Percentiles rank a stretch among this genome's conserved stretches.
Conservation (phyloP, 2,329 filamentous ascomycete genomes). For the Chrysoporthe deuterocubensis region DNA sequence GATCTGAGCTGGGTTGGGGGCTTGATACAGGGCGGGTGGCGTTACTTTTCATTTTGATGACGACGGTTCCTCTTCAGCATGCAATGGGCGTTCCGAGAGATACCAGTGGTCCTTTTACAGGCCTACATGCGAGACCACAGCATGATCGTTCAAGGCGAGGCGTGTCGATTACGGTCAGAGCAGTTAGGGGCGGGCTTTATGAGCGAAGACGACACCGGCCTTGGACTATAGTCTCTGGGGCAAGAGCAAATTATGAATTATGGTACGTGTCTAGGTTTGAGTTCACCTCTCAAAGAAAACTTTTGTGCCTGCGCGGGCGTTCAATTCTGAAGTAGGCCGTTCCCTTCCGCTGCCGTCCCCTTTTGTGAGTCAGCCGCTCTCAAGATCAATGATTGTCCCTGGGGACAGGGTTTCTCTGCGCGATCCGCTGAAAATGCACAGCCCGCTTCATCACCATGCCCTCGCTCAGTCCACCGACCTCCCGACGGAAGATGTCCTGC, state of each 20-base stretch:
- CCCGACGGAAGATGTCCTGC: slow-evolving; percentile 54
- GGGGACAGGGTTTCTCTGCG: slow-evolving; percentile 45
- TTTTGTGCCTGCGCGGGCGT: too few relatives aligned
- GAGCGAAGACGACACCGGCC: too few relatives aligned
- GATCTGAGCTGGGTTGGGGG: neutral
- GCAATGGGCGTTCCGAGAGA: neutral
- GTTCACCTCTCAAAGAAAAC: neutral
- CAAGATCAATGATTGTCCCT: slow-evolving; percentile 48
- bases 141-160: neutral
- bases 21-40: neutral
- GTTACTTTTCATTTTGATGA: too few relatives aligned
- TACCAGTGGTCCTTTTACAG: neutral
- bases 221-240: too few relatives aligned
- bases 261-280: neutral
- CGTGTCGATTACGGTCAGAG: neutral
- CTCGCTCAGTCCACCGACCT: slow-evolving; percentile 48
- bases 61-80: neutral
- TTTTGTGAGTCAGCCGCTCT: neutral
- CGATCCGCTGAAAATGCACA: slow-evolving; percentile 50
- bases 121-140: neutral
- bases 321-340: too few relatives aligned
- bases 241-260: neutral
- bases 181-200: too few relatives aligned
- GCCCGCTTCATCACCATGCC: slow-evolving; percentile 53
- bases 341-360: too few relatives aligned